A percentile compares a stretch with the other conserved stretches of the same genome.
Evolutionary conservation across 2,329 filamentous ascomycete species (phyloP).

Genomic region (Claviceps cyperi): DNA sequence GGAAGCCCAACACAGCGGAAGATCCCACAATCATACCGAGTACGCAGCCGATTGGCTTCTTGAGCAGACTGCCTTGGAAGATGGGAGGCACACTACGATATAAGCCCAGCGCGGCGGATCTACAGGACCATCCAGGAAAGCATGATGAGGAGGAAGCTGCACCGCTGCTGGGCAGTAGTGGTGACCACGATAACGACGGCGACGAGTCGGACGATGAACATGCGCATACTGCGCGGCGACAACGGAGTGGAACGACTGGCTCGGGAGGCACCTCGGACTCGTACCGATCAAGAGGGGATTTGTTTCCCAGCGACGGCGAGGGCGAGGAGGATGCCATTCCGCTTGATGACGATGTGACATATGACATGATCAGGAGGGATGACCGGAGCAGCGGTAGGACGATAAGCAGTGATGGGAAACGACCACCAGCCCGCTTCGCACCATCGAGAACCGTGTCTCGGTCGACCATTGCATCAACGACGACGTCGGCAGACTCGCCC

Average conservation of each 20-base stretch:
- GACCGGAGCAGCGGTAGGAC: slow-evolving; percentile 50
- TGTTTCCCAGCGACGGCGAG: slow-evolving; percentile 75
- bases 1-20: slow-evolving; percentile 37
- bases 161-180: slow-evolving; percentile 42
- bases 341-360: slow-evolving; percentile 81
- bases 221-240: slow-evolving; percentile 20
- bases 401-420: slow-evolving; percentile 44
- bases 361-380: slow-evolving; percentile 64
- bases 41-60: slow-evolving; percentile 71
- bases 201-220: slow-evolving; percentile 17
- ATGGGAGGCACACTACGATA: slow-evolving; percentile 73
- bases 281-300: slow-evolving; percentile 71
- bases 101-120: slow-evolving; percentile 76
- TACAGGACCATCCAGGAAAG: slow-evolving; percentile 68
- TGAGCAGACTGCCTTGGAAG: slow-evolving; percentile 72
- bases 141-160: slow-evolving; percentile 44
- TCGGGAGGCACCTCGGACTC: slow-evolving; percentile 78
- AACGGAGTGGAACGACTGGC: slow-evolving; percentile 63
- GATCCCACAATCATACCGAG: slow-evolving; percentile 86
- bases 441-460: slow-evolving; percentile 40
- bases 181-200: slow-evolving; percentile 13
- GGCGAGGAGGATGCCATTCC: slow-evolving; percentile 91
- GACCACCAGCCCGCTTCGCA: slow-evolving; percentile 22
- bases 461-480: slow-evolving; percentile 37
- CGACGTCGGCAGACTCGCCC: slow-evolving; percentile 21